Evolutionary conservation across 2,329 filamentous ascomycete species (phyloP).

Genomic region (Trichophyton mentagrophytes): DNA sequence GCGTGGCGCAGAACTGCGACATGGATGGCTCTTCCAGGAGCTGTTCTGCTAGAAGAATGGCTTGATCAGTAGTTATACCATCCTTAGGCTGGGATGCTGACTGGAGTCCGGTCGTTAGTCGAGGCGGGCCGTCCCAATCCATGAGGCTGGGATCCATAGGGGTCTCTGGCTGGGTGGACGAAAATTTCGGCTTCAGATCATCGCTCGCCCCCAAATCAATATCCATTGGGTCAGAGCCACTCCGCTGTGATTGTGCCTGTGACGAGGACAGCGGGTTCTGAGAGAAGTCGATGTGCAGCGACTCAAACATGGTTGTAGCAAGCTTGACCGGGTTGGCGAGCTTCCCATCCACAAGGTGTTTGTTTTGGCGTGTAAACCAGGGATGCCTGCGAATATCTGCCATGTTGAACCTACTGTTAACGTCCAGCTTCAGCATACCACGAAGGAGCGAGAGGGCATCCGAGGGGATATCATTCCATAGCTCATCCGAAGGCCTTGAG

Average conservation of each 20-base stretch:
- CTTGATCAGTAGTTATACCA: conserved; percentile 22
- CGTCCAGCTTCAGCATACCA: conserved; percentile 82
- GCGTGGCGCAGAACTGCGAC: conserved; percentile 69
- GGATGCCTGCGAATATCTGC: conserved; percentile 78
- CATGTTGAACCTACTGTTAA: conserved; percentile 65
- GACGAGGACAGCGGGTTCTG: conserved; percentile 43
- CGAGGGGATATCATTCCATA: conserved; percentile 68
- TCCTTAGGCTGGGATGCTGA: conserved; percentile 38
- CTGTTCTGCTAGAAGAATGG: conserved; percentile 42
- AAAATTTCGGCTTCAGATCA: conserved; percentile 41
- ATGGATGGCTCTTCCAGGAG: conserved; percentile 75
- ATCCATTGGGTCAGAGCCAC: conserved; percentile 45
- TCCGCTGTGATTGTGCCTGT: conserved; percentile 23
- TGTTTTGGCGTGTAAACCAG: conserved; percentile 81
- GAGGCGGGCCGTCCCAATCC: conserved; percentile 71
- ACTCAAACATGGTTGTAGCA: conserved; percentile 91
- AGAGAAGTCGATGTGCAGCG: conserved; percentile 75
- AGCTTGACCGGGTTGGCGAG: conserved; percentile 67
- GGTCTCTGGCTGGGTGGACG: conserved; percentile 76
- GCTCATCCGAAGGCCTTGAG: conserved; percentile 68
- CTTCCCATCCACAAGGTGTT: conserved; percentile 60
- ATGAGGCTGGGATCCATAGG: conserved; percentile 62
- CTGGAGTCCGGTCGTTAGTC: conserved; percentile 38
- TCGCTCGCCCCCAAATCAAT: conserved; percentile 15
- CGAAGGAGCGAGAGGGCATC: conserved; percentile 69